Conservation (phyloP, 352 stramenopile species). For the Globisporangium recalcitrans region DNA sequence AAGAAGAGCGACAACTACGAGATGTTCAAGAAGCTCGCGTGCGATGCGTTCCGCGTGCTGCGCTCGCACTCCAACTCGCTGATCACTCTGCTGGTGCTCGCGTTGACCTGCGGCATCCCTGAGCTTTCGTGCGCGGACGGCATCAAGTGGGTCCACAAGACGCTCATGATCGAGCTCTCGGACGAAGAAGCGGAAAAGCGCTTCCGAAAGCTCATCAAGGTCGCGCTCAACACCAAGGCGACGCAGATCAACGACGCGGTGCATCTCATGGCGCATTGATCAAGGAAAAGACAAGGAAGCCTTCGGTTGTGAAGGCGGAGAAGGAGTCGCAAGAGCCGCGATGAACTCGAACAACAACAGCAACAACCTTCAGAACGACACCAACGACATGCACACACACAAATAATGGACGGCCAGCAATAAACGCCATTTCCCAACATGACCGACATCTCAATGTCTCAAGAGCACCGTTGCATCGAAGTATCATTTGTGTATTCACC, state of each 20-base stretch:
- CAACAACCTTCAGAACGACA: too few species aligned
- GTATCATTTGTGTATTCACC: too few species aligned
- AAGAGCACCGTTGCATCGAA: too few species aligned
- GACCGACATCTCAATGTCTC: too few species aligned
- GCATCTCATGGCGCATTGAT: slow-evolving; percentile 78
- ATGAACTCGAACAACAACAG: too few species aligned
- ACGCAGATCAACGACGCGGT: slow-evolving; percentile 83
- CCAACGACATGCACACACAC: too few species aligned
- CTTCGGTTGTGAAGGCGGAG: too few species aligned
- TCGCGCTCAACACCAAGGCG: slow-evolving; percentile 67
- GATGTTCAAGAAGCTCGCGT: slow-evolving; percentile 64
- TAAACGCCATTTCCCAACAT: too few species aligned
- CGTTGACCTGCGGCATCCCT: slow-evolving; percentile 74
- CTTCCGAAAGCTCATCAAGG: slow-evolving; percentile 77
- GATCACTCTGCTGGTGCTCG: slow-evolving; percentile 77
- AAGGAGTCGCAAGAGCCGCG: too few species aligned
- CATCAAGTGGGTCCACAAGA: slow-evolving; percentile 78
- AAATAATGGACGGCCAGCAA: too few species aligned
- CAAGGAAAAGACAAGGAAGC: not conserved
- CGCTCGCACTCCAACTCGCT: slow-evolving; percentile 73
- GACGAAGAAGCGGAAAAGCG: slow-evolving; percentile 54
- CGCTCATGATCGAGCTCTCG: slow-evolving; percentile 69
- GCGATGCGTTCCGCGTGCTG: slow-evolving; percentile 66
- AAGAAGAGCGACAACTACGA: slow-evolving; percentile 71
- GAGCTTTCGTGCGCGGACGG: slow-evolving; percentile 63